phyloP scores from a whole-genome alignment of 306 rosid species.

The Lablab purpureus region DNA sequence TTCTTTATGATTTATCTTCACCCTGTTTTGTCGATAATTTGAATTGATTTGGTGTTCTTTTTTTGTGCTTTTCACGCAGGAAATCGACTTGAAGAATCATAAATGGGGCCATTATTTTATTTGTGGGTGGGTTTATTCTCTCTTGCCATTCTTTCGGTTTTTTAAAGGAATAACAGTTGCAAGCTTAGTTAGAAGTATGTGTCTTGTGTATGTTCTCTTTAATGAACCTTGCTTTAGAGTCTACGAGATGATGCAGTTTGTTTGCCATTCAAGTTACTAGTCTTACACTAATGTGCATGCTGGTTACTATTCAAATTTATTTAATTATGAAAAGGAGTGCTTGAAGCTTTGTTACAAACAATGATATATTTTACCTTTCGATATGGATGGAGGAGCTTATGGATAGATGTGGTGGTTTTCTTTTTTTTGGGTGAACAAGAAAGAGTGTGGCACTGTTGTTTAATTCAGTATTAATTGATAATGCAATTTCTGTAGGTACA shows the following conservation, averaged over 20 bases:
- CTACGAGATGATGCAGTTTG: neutral
- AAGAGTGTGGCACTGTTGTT: neutral
- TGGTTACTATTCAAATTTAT: slow-evolving; percentile 1
- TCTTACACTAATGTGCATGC: neutral
- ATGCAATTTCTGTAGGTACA: slow-evolving; percentile 69
- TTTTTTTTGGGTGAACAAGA: slow-evolving; percentile 8
- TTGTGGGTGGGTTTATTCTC: slow-evolving; percentile 76
- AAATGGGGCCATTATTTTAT: slow-evolving; percentile 98
- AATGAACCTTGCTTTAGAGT: neutral
- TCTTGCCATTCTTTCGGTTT: neutral
- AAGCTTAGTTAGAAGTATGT: neutral
- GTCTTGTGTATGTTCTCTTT: slow-evolving; percentile 18
- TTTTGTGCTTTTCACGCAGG: slow-evolving; percentile 54
- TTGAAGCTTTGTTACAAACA: neutral
- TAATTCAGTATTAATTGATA: slow-evolving; percentile 30
- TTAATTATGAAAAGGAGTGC: neutral
- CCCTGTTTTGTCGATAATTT: slow-evolving; percentile 31
- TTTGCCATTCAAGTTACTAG: neutral
- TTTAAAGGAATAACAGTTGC: neutral
- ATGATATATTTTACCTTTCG: slow-evolving; percentile 1
- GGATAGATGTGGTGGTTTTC: neutral
- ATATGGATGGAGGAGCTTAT: neutral
- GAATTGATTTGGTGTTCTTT: neutral
- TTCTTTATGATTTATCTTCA: slow-evolving; percentile 1
- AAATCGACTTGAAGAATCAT: slow-evolving; percentile 89